phyloP scores from a whole-genome alignment of 129 eudicot species.

The Silybum marianum region DNA sequence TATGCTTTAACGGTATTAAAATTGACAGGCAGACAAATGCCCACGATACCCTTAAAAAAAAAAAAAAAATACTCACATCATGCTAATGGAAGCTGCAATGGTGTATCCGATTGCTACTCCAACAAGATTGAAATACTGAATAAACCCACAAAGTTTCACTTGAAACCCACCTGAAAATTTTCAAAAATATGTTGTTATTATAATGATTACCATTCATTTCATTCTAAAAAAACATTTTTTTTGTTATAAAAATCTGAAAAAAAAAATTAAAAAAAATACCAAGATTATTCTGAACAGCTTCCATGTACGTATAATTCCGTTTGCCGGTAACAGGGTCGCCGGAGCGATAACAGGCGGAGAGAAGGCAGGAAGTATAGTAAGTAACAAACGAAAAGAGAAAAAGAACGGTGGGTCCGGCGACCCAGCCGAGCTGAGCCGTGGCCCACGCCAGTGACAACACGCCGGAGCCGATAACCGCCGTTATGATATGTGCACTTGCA shows the following conservation, averaged over 20 bases:
- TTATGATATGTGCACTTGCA: constrained; percentile 94
- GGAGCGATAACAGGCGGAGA: constrained; percentile 75
- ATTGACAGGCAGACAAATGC: no score
- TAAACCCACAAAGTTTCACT: constrained; percentile 80
- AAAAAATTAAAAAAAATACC: constrained; percentile 35
- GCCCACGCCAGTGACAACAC: constrained; percentile 99
- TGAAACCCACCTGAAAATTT: constrained; percentile 73
- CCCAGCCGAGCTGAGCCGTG: constrained; percentile 90
- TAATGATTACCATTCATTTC: neutral
- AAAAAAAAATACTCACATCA: constrained; percentile 52
- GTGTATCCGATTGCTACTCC: constrained; percentile 98
- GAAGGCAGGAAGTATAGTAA: constrained; percentile 87
- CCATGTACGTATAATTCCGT: constrained; percentile 92
- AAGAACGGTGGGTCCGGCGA: constrained; percentile 90
- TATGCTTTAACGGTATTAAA: no score
- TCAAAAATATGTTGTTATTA: neutral
- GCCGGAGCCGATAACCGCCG: constrained; percentile 97
- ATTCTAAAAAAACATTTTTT: neutral
- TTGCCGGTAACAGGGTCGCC: constrained; percentile 77
- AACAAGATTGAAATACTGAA: constrained; percentile 88
- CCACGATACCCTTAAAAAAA: no score
- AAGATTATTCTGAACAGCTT: constrained; percentile 82
- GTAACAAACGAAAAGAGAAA: constrained; percentile 85
- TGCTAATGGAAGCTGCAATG: constrained; percentile 92
- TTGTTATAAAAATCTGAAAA: neutral